A percentile compares a stretch with the other conserved stretches of the same genome.
These are phyloP conservation scores for Candida stauntonica DNA, from an alignment of 805 yeast genomes.

Conservation along the genomic window DNA sequence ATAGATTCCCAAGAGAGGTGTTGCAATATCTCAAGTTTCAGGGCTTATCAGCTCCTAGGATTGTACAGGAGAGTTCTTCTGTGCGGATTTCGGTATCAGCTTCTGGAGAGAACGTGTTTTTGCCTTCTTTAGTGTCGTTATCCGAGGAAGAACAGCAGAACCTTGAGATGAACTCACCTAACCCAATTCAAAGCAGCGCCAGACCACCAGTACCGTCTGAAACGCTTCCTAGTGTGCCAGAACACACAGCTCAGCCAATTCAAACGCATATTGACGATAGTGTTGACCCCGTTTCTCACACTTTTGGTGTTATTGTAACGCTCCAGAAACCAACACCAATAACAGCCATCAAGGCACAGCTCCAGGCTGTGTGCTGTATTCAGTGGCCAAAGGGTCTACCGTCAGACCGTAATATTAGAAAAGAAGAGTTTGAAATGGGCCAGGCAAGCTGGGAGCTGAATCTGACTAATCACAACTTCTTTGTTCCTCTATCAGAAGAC, in stretches of 20 bases:
- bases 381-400: slow-evolving; percentile 55
- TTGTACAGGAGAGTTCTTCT: slow-evolving; percentile 9
- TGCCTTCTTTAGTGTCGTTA: slow-evolving; percentile 15
- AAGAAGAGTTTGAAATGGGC: slow-evolving; percentile 48
- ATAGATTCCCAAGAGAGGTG: slow-evolving; percentile 19
- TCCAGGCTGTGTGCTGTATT: slow-evolving; percentile 40
- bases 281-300: slow-evolving; percentile 42
- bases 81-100: slow-evolving; percentile 29
- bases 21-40: slow-evolving; percentile 18
- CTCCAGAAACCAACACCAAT: slow-evolving; percentile 36
- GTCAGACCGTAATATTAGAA: slow-evolving; percentile 37
- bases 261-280: slow-evolving; percentile 32
- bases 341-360: slow-evolving; percentile 36
- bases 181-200: neutral
- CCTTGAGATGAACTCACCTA: slow-evolving; percentile 8
- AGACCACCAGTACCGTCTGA: slow-evolving; percentile 2
- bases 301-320: slow-evolving; percentile 48
- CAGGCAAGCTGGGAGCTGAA: slow-evolving; percentile 42
- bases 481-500: slow-evolving; percentile 26
- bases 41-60: slow-evolving; percentile 21
- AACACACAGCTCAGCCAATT: slow-evolving; percentile 29
- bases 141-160: slow-evolving; percentile 15
- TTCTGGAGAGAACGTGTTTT: slow-evolving; percentile 31
- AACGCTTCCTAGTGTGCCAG: neutral
- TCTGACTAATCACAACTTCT: slow-evolving; percentile 41